Evolutionary conservation across 192 early-diverging fungal genomes (phyloP), one percentile per base, ranked within the genome.

Genomic region (Coemansia sp.): DNA sequence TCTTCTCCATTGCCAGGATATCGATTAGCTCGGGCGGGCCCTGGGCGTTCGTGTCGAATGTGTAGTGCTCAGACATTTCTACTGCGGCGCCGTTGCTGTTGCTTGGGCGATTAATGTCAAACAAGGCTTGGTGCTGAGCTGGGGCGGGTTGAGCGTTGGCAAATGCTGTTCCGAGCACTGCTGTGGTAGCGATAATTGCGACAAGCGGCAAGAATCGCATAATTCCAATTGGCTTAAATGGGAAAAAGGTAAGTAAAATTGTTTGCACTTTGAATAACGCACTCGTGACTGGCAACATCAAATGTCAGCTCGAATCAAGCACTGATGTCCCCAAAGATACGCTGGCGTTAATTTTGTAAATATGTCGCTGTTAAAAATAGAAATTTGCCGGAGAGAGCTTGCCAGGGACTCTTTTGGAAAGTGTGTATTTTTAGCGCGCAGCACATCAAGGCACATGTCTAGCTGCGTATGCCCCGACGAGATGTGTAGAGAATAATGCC

Each of bases 21-120:
- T 80, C 76, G 61, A 63, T 73, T 1, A 80, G 70, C 60, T 55
- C 39, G 17, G 76, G 76, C 18, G 44, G 32, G 43, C 70, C 70
- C 32, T 57, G 37, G 1, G 59, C 62, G 27, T 60, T 44, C 1
- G 53, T 36, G 60, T 80, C 76, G 38, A 70, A 80, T 15, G 58
- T 73, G 44, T 70, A 80, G 3, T 36, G 70, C 32, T 50, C 36
- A 7, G 35, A 35, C 65, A 72, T 72, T 22, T 58, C 24, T 19
- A 36, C 39, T 14, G 37, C 26, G 1, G 22, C 11, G 12, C 15
- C 32, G 39, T 39, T 10, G 12, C 18, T 48, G 17, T 14, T 38
- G n/a, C 12, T 19, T 22, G 38, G 4, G 0, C 41, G 21, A 24
- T 55, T 35, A 15, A 22, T 39, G 3, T 54, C 68, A 60, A 64